Evolutionary conservation across 352 stramenopile species (phyloP).

Genomic region (Pythium sp.): DNA sequence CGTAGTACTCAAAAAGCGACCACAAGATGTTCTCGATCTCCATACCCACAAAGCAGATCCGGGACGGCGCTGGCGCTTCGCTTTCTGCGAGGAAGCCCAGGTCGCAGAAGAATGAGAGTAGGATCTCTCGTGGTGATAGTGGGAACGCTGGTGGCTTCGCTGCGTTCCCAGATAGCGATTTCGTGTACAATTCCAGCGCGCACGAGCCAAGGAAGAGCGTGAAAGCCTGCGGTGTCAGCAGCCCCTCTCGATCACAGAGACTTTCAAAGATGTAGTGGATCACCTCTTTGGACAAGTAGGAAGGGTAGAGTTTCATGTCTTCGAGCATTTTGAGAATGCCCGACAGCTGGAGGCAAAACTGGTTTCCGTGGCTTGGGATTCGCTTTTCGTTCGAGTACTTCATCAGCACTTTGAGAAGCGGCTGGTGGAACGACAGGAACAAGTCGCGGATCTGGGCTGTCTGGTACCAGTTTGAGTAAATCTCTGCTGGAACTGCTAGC

Average conservation of each 20-base stretch:
- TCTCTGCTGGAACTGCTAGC: slow-evolving; percentile 10
- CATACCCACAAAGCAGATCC: slow-evolving; percentile 61
- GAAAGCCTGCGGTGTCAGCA: slow-evolving; percentile 45
- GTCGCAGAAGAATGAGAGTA: slow-evolving; percentile 69
- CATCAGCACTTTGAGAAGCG: slow-evolving; percentile 47
- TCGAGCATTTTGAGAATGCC: slow-evolving; percentile 50
- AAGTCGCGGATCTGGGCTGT: slow-evolving; percentile 57
- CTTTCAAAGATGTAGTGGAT: slow-evolving; percentile 47
- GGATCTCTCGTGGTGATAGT: slow-evolving; percentile 61
- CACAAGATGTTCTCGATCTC: slow-evolving; percentile 72
- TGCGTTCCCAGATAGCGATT: slow-evolving; percentile 16
- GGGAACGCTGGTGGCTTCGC: slow-evolving; percentile 19
- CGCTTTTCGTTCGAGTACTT: slow-evolving; percentile 57
- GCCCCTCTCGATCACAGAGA: slow-evolving; percentile 30
- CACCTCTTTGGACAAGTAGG: slow-evolving; percentile 46
- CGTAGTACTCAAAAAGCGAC: slow-evolving; percentile 82
- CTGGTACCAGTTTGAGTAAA: slow-evolving; percentile 52
- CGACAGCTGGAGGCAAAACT: slow-evolving; percentile 39
- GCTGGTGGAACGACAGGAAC: slow-evolving; percentile 49
- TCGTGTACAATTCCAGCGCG: slow-evolving; percentile 54
- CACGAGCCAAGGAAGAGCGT: slow-evolving; percentile 60
- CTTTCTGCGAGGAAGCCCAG: slow-evolving; percentile 50
- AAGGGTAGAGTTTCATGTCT: slow-evolving; percentile 59
- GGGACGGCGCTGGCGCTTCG: slow-evolving; percentile 28
- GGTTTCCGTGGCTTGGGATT: slow-evolving; percentile 32